Conservation (phyloP, 371 early-diverging fungal species). For the Mucor saturninus region DNA sequence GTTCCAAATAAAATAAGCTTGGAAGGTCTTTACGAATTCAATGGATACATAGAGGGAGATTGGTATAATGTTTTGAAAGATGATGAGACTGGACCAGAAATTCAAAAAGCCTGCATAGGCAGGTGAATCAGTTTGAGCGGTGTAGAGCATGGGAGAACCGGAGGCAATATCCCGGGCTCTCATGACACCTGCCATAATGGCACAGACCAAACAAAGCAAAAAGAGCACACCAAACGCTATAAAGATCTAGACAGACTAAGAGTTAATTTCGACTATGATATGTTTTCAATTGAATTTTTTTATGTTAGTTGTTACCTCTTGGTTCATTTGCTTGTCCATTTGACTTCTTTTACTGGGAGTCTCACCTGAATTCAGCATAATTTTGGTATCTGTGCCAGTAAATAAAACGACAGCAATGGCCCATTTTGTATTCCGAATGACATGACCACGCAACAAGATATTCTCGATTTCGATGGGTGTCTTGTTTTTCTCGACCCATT, state of each 20-base stretch:
- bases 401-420: slow-evolving; percentile 84
- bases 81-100: slow-evolving; percentile 81
- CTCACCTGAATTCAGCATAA: slow-evolving; percentile 84
- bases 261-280: slow-evolving; percentile 1
- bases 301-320: slow-evolving; percentile 81
- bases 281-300: slow-evolving; percentile 24
- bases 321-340: slow-evolving; percentile 90
- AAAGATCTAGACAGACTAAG: slow-evolving; percentile 48
- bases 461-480: slow-evolving; percentile 80
- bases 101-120: slow-evolving; percentile 59
- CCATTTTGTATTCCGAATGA: slow-evolving; percentile 88
- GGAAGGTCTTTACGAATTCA: slow-evolving; percentile 83
- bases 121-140: slow-evolving; percentile 39
- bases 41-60: slow-evolving; percentile 96
- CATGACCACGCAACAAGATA: slow-evolving; percentile 89
- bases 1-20: slow-evolving; percentile 85
- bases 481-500: slow-evolving; percentile 40
- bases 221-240: slow-evolving; percentile 82
- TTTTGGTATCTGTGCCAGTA: slow-evolving; percentile 94
- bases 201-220: slow-evolving; percentile 74
- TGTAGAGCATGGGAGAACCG: slow-evolving; percentile 38
- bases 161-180: slow-evolving; percentile 37
- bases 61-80: slow-evolving; percentile 96
- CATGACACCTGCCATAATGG: slow-evolving; percentile 66
- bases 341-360: slow-evolving; percentile 89